phyloP scores from a whole-genome alignment of 2,329 filamentous ascomycete species.

The Penicillium concentricum region DNA sequence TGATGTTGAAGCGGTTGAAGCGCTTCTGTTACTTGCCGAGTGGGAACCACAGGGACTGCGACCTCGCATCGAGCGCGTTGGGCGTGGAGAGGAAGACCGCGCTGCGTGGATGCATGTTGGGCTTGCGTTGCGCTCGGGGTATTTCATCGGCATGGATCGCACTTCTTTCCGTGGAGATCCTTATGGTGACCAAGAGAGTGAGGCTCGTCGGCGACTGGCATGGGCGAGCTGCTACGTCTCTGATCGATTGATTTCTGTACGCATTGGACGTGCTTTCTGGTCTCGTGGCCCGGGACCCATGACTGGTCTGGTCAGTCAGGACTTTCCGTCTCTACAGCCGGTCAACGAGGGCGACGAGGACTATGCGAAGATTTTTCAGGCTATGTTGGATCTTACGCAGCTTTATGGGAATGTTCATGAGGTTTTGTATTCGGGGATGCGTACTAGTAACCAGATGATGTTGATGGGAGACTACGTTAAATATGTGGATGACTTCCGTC shows the following conservation, averaged over 20 bases:
- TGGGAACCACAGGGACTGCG: conserved; percentile 69
- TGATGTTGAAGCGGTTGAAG: conserved; percentile 69
- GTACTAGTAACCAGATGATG: conserved; percentile 68
- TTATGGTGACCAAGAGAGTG: conserved; percentile 58
- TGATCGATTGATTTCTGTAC: conserved; percentile 67
- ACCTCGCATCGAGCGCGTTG: conserved; percentile 60
- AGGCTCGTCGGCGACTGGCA: conserved; percentile 63
- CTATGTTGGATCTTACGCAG: conserved; percentile 68
- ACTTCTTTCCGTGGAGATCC: conserved; percentile 64
- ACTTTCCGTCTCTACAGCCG: conserved; percentile 66
- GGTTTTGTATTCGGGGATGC: conserved; percentile 69
- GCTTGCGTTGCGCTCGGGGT: conserved; percentile 66
- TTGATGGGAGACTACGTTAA: conserved; percentile 71
- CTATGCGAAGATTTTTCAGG: conserved; percentile 67
- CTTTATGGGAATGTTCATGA: conserved; percentile 73
- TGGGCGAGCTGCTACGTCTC: conserved; percentile 70
- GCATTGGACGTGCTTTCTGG: conserved; percentile 72
- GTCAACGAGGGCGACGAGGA: conserved; percentile 62
- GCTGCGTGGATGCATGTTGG: conserved; percentile 78
- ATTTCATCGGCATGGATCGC: conserved; percentile 68
- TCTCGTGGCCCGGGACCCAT: conserved; percentile 68
- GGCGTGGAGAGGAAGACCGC: conserved; percentile 70
- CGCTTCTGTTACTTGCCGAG: conserved; percentile 67
- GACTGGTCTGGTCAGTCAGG: conserved; percentile 62
- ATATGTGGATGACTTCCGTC: conserved; percentile 71